A percentile compares a stretch with the other conserved stretches of the same genome.
Conservation (phyloP, 768 basidiomycete genomes). For the Phallus indusiatus region DNA sequence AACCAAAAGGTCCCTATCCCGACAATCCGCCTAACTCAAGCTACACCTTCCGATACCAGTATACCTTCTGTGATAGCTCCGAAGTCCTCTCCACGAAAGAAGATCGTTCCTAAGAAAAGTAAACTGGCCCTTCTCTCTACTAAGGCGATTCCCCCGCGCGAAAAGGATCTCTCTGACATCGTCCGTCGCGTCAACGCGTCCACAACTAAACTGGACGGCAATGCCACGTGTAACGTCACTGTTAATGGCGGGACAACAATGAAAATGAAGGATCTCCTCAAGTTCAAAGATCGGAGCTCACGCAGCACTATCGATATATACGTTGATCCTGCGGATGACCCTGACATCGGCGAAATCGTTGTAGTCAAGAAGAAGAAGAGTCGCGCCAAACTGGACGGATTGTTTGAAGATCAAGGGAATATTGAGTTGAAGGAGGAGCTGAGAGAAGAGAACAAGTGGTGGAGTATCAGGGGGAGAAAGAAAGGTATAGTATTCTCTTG, state of each 20-base stretch:
- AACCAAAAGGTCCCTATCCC: constrained; percentile 28
- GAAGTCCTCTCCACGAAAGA: constrained; percentile 27
- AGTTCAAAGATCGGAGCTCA: neutral
- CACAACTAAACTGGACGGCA: constrained; percentile 17
- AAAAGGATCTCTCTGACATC: constrained; percentile 52
- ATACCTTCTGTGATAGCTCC: constrained; percentile 21
- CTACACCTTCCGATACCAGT: constrained; percentile 44
- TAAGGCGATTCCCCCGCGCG: constrained; percentile 15
- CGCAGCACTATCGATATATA: constrained; percentile 45
- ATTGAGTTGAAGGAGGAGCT: constrained; percentile 24
- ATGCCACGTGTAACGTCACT: constrained; percentile 30
- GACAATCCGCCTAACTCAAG: constrained; percentile 61
- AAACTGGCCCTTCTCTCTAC: constrained; percentile 41
- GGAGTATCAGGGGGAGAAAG: constrained; percentile 68
- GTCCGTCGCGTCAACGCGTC: constrained; percentile 38
- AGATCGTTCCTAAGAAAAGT: constrained; percentile 66
- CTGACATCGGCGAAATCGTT: constrained; percentile 58
- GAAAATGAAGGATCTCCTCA: neutral
- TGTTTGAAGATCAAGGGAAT: constrained; percentile 23
- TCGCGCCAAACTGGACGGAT: constrained; percentile 46
- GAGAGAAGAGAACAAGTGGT: constrained; percentile 52
- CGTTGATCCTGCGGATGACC: constrained; percentile 56
- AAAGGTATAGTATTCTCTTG: constrained; percentile 50
- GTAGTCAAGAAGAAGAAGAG: constrained; percentile 74
- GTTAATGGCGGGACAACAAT: constrained; percentile 2